Evolutionary conservation across 2,329 filamentous ascomycete genomes (phyloP), one percentile per base, ranked within the genome.

Genomic region (Chaetomium olivaceum): DNA sequence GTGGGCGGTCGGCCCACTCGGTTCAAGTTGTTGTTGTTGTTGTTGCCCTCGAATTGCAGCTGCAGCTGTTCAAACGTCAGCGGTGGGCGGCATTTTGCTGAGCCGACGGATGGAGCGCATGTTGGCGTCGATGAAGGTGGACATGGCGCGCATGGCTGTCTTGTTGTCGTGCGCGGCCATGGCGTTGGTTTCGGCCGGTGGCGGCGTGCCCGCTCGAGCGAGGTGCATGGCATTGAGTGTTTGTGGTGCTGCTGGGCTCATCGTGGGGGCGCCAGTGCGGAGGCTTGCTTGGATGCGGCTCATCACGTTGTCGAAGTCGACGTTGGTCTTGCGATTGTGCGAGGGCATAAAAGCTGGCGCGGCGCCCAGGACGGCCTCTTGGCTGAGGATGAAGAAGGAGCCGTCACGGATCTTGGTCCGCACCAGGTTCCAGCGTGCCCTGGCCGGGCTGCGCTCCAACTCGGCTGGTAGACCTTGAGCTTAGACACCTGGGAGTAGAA

Each of bases 401-500:
- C 83, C 82, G 57, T 86, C 82, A 4, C 76, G 75, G 16, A 85
- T 77, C 51, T 79, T 80, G 36, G 80, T 77, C 0, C 80, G 77
- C 7, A 86, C 76, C 2, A 84, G 78, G 21, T 81, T 78, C 83
- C 84, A 86, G 4, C 83, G 75, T 0, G 82, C 80, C 5, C 83
- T 76, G 0, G 83, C 83, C 0, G 83, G 83, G 68, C 84, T 85
- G 25, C 76, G 77, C 72, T 86, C 84, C 5, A 85, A 76, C 64
- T 81, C 80, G 83, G 83, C 12, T 79, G 79, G 67, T 85, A 84
- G 8, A 85, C 77, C 0, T 81, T 82, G 67, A 80, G 76, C 16
- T 79, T 78, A 0, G 83, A 77, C 4, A 86, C 76, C 65, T 83
- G 82, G 8, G 78, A 76, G 67, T 85, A 86, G 72, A 84, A 86